phyloP scores from a whole-genome alignment of 2,329 filamentous ascomycete genomes.

The Aaosphaeria arxii region DNA sequence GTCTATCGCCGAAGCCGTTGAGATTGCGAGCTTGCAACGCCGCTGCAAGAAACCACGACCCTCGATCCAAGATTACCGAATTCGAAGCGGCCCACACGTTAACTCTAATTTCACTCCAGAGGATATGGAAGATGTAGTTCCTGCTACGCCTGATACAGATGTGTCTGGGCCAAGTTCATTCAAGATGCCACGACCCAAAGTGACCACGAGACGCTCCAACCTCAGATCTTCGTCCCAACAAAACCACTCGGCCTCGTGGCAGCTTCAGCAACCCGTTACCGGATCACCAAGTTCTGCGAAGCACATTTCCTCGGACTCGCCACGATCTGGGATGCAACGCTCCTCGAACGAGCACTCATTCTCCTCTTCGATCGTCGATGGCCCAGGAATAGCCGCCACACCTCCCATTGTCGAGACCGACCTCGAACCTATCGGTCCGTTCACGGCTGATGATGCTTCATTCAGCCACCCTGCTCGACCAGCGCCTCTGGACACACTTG shows the following conservation, averaged over 20 bases:
- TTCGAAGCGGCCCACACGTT: constrained; percentile 11
- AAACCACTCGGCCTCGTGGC: constrained; percentile 16
- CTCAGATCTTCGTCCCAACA: constrained; percentile 18
- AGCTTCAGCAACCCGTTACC: constrained; percentile 21
- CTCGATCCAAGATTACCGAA: constrained; percentile 19
- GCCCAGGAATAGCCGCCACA: constrained; percentile 62
- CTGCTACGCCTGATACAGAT: constrained; percentile 39
- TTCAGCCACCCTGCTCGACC: constrained; percentile 32
- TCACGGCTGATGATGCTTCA: constrained; percentile 23
- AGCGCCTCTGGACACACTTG: constrained; percentile 63
- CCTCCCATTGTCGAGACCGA: constrained; percentile 74
- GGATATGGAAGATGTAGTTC: constrained; percentile 31
- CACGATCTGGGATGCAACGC: constrained; percentile 1
- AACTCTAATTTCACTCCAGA: constrained; percentile 26
- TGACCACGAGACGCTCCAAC: constrained; percentile 15
- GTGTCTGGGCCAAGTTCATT: constrained; percentile 20
- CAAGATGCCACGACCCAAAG: constrained; percentile 15
- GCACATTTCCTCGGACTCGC: constrained; percentile 1
- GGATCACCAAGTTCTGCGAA: constrained; percentile 16
- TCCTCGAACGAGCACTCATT: constrained; percentile 19
- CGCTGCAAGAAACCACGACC: constrained; percentile 49
- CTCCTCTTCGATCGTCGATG: constrained; percentile 25
- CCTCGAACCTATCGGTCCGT: constrained; percentile 55
- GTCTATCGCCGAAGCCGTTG: constrained; percentile 54
- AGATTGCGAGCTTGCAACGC: constrained; percentile 48